A percentile compares a stretch with the other conserved stretches of the same genome.
These are phyloP conservation scores for Auricularia cornea DNA, from an alignment of 768 basidiomycete genomes.

Conservation along the genomic window DNA sequence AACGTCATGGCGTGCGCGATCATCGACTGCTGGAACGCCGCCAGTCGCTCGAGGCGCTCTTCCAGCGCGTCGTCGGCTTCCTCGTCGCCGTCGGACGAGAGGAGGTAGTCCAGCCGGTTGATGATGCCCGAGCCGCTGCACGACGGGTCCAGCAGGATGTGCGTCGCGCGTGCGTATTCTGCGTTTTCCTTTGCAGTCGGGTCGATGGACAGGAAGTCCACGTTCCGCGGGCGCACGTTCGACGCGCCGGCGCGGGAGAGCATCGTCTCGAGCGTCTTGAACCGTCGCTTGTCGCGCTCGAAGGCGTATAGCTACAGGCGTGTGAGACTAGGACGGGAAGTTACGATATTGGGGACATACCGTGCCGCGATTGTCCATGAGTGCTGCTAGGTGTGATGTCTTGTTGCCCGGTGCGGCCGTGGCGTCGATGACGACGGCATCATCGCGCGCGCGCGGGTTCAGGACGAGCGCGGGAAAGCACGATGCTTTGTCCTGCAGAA, in stretches of 20 bases:
- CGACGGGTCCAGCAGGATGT: conserved; percentile 92
- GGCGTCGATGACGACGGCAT: conserved; percentile 73
- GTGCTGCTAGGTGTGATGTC: conserved; percentile 84
- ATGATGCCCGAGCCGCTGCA: conserved; percentile 94
- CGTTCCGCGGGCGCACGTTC: conserved; percentile 68
- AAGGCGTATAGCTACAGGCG: conserved; percentile 66
- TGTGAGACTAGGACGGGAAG: background rate
- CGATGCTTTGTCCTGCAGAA: conserved; percentile 96
- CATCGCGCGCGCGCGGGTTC: conserved; percentile 51
- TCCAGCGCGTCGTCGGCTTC: conserved; percentile 30
- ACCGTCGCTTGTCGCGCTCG: conserved; percentile 78
- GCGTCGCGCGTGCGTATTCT: conserved; percentile 60
- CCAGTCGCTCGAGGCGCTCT: conserved; percentile 70
- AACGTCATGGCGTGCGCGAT: conserved; percentile 94
- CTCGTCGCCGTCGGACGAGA: conserved; percentile 49
- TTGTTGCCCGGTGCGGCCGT: conserved; percentile 98
- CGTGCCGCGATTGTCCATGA: conserved; percentile 77
- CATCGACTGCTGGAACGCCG: conserved; percentile 84
- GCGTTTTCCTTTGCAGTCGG: conserved; percentile 39
- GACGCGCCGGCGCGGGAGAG: conserved; percentile 71
- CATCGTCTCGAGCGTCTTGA: conserved; percentile 79
- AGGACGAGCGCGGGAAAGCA: conserved; percentile 91
- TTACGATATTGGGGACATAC: conserved; percentile 31
- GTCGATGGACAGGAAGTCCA: conserved; percentile 78
- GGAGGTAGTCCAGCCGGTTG: conserved; percentile 77